Percentiles rank a stretch among this genome's conserved stretches.
Evolutionary conservation across 352 stramenopile species (phyloP).

Genomic region (Phytophthora sansomeana): DNA sequence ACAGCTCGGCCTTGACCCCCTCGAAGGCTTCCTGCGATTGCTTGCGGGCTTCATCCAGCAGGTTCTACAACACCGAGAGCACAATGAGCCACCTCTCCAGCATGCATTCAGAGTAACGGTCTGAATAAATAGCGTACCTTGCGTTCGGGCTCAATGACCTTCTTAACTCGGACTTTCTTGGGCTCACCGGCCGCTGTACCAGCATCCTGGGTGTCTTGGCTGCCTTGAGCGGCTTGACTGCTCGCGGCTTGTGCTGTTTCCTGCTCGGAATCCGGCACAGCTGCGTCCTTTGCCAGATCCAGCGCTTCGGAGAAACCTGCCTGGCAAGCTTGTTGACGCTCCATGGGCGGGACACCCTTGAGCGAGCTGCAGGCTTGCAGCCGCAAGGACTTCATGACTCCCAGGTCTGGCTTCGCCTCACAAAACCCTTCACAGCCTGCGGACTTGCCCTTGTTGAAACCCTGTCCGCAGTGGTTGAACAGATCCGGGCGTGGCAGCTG

Average conservation of each 20-base stretch:
- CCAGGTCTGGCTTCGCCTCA: constrained; percentile 24
- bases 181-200: constrained; percentile 10
- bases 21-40: constrained; percentile 46
- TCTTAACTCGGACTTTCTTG: constrained; percentile 50
- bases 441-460: constrained; percentile 48
- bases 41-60: constrained; percentile 50
- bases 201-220: constrained; percentile 18
- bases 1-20: constrained; percentile 36
- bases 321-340: constrained; percentile 54
- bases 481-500: constrained; percentile 56
- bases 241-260: constrained; percentile 4
- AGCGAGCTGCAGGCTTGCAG: constrained; percentile 54
- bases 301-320: constrained; percentile 51
- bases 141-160: constrained; percentile 37
- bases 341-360: constrained; percentile 44
- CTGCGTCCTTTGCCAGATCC: constrained; percentile 39
- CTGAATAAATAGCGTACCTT: constrained; percentile 27
- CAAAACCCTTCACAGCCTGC: constrained; percentile 54
- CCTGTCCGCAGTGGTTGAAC: constrained; percentile 60
- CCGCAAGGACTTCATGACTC: constrained; percentile 44
- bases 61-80: constrained; percentile 36
- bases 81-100: constrained; percentile 3
- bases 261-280: constrained; percentile 10
- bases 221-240: constrained; percentile 8
- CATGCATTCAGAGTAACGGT: neutral